Evolutionary conservation across 495 filamentous ascomycete genomes (phyloP).

Genomic region (Evansstolkia leycettana): DNA sequence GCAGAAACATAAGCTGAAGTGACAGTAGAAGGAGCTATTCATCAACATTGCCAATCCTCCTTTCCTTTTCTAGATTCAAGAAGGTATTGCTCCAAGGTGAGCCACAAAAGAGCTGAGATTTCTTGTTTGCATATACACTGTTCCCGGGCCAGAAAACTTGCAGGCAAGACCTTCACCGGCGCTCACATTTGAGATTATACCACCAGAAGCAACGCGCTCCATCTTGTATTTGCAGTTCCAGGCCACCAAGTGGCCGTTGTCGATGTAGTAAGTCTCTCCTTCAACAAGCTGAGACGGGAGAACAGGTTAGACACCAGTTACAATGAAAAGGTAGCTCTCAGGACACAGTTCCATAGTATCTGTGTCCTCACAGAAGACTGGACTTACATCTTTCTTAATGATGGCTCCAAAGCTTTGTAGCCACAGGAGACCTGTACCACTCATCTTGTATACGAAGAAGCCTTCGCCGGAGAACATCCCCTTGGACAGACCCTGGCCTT

Average conservation of each 20-base stretch:
- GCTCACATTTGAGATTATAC: slow-evolving; percentile 67
- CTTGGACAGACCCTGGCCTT: slow-evolving; percentile 79
- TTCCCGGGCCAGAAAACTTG: slow-evolving; percentile 86
- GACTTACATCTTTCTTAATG: slow-evolving; percentile 81
- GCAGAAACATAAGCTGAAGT: no score
- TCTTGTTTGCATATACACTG: slow-evolving; percentile 86
- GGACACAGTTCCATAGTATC: no score
- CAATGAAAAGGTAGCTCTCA: no score
- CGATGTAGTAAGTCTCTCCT: slow-evolving; percentile 78
- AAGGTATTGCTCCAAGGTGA: slow-evolving; percentile 22
- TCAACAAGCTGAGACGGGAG: slow-evolving; percentile 43
- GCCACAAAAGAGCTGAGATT: slow-evolving; percentile 54
- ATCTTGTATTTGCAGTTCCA: slow-evolving; percentile 92
- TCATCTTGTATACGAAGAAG: slow-evolving; percentile 80
- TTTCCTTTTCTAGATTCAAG: no score
- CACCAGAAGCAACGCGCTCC: slow-evolving; percentile 79
- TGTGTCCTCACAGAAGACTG: background rate
- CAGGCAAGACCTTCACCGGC: slow-evolving; percentile 84
- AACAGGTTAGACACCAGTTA: slow-evolving; percentile 5
- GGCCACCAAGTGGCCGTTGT: slow-evolving; percentile 92
- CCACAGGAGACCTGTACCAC: slow-evolving; percentile 70
- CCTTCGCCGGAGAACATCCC: slow-evolving; percentile 91
- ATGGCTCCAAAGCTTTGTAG: slow-evolving; percentile 90
- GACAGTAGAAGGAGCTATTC: no score
- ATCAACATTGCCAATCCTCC: no score